phyloP scores from a whole-genome alignment of 2,329 filamentous ascomycete species.

The Sphaceloma murrayae region DNA sequence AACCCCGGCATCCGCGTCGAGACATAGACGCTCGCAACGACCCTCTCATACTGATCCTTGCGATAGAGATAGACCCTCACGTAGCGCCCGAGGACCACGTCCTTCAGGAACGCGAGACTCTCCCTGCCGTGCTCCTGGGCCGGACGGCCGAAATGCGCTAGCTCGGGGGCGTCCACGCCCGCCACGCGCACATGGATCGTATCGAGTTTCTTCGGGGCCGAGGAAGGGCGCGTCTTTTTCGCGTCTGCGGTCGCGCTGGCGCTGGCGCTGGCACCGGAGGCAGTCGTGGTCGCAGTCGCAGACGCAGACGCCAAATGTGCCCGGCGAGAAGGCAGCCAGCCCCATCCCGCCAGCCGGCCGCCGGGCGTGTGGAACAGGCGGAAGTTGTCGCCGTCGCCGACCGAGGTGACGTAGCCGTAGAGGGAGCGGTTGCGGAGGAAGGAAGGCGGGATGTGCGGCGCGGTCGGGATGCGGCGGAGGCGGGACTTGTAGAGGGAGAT shows the following conservation, averaged over 20 bases:
- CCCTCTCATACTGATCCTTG: slow-evolving; percentile 83
- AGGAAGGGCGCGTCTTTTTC: too few relatives aligned
- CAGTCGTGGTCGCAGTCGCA: too few relatives aligned
- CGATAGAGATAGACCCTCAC: slow-evolving; percentile 77
- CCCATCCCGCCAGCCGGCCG: slow-evolving; percentile 80
- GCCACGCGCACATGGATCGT: slow-evolving; percentile 84
- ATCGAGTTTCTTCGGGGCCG: too few relatives aligned
- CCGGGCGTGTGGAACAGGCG: slow-evolving; percentile 90
- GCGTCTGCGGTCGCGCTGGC: background rate
- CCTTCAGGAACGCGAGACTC: slow-evolving; percentile 69
- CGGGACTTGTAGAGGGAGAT: slow-evolving; percentile 58
- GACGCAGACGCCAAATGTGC: too few relatives aligned
- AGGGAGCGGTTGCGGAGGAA: slow-evolving; percentile 66
- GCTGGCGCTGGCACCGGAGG: too few relatives aligned
- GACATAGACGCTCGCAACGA: slow-evolving; percentile 77
- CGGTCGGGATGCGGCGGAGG: slow-evolving; percentile 72
- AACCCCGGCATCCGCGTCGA: slow-evolving; percentile 51
- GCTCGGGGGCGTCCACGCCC: slow-evolving; percentile 86
- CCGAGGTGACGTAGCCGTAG: slow-evolving; percentile 79
- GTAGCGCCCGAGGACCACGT: slow-evolving; percentile 59
- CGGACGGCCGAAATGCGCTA: slow-evolving; percentile 81
- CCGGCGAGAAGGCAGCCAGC: slow-evolving; percentile 31
- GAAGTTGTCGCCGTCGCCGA: slow-evolving; percentile 95
- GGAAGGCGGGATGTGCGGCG: slow-evolving; percentile 61
- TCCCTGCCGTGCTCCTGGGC: slow-evolving; percentile 77